Percentiles rank a stretch among this genome's conserved stretches.
Evolutionary conservation across 345 rosid genomes (phyloP).

Genomic region (Noccaea caerulescens): DNA sequence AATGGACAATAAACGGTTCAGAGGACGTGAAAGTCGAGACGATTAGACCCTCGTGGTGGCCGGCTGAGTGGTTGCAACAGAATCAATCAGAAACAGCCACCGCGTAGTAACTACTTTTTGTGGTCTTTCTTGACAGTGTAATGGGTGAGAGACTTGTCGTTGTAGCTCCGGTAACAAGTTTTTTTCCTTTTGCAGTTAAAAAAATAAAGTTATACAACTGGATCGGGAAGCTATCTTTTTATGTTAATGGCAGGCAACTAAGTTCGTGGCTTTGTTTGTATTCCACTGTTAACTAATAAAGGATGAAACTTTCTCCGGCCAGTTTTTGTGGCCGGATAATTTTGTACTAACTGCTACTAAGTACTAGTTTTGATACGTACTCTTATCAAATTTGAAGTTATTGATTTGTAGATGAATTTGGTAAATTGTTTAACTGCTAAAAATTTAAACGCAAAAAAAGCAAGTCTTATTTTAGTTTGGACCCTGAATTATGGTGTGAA

Average conservation of each 20-base stretch:
- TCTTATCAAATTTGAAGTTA: neutral
- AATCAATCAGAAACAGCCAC: constrained; percentile 46
- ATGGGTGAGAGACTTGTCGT: neutral
- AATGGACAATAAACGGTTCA: constrained; percentile 54
- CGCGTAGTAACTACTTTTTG: constrained; percentile 40
- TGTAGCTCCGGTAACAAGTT: constrained; percentile 15
- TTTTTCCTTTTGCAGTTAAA: neutral
- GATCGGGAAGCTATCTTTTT: constrained; percentile 15
- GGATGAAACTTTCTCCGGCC: constrained; percentile 24
- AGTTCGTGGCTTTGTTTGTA: constrained; percentile 31
- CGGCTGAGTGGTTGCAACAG: constrained; percentile 67
- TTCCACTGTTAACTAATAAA: constrained; percentile 25
- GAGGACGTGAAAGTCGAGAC: constrained; percentile 69
- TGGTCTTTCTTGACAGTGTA: too few species aligned
- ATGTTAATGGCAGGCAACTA: constrained; percentile 24
- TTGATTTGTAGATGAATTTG: neutral
- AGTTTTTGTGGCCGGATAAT: neutral
- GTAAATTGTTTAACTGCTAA: too few species aligned
- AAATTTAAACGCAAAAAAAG: too few species aligned
- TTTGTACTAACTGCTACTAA: constrained; percentile 8
- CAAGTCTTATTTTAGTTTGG: neutral
- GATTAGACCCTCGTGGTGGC: constrained; percentile 85
- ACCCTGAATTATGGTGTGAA: neutral
- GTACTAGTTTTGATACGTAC: neutral
- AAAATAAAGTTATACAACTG: constrained; percentile 17